Conservation (phyloP, 306 rosid genomes). For the Cicer arietinum region DNA sequence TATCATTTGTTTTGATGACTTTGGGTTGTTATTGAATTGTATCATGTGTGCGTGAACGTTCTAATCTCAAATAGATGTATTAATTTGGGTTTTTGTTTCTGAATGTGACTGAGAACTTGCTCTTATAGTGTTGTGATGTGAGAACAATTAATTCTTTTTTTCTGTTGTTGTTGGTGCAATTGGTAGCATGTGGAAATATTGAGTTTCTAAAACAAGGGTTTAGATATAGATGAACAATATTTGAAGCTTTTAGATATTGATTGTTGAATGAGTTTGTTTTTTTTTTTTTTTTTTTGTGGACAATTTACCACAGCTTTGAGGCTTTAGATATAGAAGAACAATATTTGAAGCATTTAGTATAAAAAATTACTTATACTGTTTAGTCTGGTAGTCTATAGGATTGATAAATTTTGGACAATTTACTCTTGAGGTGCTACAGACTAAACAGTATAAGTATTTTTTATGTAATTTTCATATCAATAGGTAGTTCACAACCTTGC, state of each 20-base stretch:
- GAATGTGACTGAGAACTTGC: conserved; percentile 13
- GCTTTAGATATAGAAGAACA: no score
- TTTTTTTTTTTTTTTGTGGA: background rate
- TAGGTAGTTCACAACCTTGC: background rate
- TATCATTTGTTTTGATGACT: background rate
- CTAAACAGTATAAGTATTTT: background rate
- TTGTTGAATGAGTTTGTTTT: background rate
- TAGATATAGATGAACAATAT: background rate
- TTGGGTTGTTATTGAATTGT: background rate
- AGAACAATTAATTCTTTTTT: background rate
- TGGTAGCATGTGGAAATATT: background rate
- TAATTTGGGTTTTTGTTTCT: background rate
- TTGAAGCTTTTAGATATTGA: background rate
- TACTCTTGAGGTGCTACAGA: background rate
- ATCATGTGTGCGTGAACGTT: background rate
- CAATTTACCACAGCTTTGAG: background rate
- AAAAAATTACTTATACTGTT: background rate
- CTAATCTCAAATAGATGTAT: conserved; percentile 8
- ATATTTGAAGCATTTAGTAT: no score
- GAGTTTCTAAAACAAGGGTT: background rate
- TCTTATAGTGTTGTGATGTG: background rate
- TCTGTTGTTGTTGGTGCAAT: background rate
- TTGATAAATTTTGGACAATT: conserved; percentile 2
- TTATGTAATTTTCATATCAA: background rate
- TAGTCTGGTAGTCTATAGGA: background rate